Evolutionary conservation across 2,329 filamentous ascomycete species (phyloP), one percentile per base, ranked within the genome.

Genomic region (Fusarium citri): DNA sequence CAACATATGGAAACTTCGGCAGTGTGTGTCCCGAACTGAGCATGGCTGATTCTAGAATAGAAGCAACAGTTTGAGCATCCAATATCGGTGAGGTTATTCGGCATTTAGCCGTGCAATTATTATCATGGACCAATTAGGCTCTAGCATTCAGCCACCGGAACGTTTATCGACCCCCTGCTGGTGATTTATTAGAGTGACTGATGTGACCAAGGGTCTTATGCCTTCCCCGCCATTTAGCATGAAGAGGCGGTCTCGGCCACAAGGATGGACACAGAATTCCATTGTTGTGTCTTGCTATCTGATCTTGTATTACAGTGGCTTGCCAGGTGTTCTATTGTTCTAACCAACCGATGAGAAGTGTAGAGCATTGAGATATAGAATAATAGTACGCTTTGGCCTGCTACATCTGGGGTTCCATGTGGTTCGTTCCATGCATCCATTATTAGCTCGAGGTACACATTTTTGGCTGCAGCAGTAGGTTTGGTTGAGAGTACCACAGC

Each of bases 101-200:
- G 22, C 47, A 50, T 50, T 50, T n/a, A 50, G n/a, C 26, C 46
- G 20, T 48, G 20, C 41, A 25, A 25, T 25, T 31, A 46, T 26
- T 58, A 23, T 22, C 51, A 37, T 22, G 25, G 37, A 86, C 88
- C 0, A 81, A 82, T 66, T n/a, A 28, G 41, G 26, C 18, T 66
- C 43, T 53, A 34, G 37, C n/a, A 49, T 45, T 45, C 16, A 55
- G 42, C 55, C 55, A 50, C 47, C 58, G 43, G 26, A 45, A 20
- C 31, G 48, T 20, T 37, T 37, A 26, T 43, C 16, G 15, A 51
- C 45, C 66, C 65, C 47, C 34, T 37, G 34, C 34, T 46, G 37
- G 46, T 31, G 25, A 65, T 25, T 50, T 47, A 18, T 50, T 28
- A 18, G 18, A 50, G 30, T 31, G 48, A 49, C 46, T 48, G 31